phyloP scores from a whole-genome alignment of 2,329 filamentous ascomycete genomes.

The Cryphonectria japonica region DNA sequence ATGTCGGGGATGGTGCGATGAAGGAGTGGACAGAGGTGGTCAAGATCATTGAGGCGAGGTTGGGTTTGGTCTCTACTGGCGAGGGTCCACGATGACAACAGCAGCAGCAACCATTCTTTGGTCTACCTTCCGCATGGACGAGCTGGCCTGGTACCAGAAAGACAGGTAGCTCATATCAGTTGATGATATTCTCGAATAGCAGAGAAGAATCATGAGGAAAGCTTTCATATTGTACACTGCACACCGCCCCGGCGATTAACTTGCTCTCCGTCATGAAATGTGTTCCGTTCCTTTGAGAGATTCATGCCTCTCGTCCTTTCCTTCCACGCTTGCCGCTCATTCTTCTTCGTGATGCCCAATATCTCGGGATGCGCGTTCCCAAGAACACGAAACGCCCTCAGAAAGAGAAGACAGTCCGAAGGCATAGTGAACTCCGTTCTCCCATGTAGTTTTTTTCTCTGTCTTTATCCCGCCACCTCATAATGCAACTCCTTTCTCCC shows the following conservation, averaged over 20 bases:
- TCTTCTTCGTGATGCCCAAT: background rate
- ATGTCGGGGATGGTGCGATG: constrained; percentile 83
- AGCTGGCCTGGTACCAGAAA: background rate
- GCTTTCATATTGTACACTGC: background rate
- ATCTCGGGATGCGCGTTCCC: background rate
- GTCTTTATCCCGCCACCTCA: background rate
- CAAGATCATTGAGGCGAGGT: constrained; percentile 58
- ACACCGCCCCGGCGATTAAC: background rate
- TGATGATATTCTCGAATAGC: background rate
- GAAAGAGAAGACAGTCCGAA: background rate
- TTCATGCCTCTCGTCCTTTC: background rate
- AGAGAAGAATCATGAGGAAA: background rate
- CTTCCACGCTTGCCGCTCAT: background rate
- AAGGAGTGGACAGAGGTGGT: constrained; percentile 79
- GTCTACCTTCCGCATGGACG: background rate
- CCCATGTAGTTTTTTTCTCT: background rate
- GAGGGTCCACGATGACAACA: background rate
- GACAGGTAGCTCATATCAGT: background rate
- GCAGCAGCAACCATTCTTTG: background rate
- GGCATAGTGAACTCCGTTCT: background rate
- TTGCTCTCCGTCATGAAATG: background rate
- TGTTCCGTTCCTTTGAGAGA: background rate
- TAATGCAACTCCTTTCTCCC: background rate
- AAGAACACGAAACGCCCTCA: background rate
- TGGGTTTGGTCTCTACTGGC: constrained; percentile 40